A percentile compares a stretch with the other conserved stretches of the same genome.
phyloP scores from a whole-genome alignment of 345 rosid genomes.

The Excoecaria cochinchinensis region DNA sequence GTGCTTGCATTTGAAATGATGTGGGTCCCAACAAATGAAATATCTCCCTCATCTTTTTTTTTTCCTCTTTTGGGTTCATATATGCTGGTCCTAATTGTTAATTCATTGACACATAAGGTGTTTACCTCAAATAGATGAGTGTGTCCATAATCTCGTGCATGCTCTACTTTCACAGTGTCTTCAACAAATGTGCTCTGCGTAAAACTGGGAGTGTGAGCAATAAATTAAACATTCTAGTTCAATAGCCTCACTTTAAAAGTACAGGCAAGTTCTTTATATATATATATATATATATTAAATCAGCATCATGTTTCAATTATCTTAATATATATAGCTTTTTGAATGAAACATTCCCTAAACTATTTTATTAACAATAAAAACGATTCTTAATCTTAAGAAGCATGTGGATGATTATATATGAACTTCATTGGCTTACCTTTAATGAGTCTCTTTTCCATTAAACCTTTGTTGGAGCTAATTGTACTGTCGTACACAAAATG shows the following conservation, averaged over 20 bases:
- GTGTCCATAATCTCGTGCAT: constrained; percentile 92
- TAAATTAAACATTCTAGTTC: neutral
- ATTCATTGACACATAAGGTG: neutral
- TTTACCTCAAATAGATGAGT: constrained; percentile 79
- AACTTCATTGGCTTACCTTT: neutral
- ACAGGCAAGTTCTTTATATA: too few species aligned
- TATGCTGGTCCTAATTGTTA: neutral
- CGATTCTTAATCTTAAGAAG: neutral
- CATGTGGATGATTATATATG: neutral
- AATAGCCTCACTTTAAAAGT: neutral
- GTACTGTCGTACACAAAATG: neutral
- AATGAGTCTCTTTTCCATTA: neutral
- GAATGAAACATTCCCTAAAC: neutral
- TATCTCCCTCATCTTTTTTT: neutral
- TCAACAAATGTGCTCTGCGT: constrained; percentile 81
- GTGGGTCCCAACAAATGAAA: neutral
- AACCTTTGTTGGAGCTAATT: too few species aligned
- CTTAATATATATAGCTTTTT: too few species aligned
- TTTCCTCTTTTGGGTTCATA: neutral
- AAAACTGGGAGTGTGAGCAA: neutral
- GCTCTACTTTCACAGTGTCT: constrained; percentile 62
- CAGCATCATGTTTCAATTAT: too few species aligned
- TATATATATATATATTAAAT: too few species aligned
- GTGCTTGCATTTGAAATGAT: neutral
- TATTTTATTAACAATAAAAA: neutral